phyloP scores from a whole-genome alignment of 2,329 filamentous ascomycete species.

The Cryphonectria nitschkei region DNA sequence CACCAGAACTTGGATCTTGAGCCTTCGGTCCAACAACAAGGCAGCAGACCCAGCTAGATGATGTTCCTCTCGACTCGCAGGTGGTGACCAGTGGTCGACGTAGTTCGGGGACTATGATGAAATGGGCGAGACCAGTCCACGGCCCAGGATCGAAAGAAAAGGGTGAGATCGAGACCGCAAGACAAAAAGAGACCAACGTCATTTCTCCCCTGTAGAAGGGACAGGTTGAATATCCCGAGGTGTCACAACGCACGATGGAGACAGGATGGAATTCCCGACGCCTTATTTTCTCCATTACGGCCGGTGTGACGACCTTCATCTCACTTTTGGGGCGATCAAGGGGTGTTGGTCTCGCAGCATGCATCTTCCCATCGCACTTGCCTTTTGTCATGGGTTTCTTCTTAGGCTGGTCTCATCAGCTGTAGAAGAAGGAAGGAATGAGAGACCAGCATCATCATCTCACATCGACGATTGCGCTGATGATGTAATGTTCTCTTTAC shows the following conservation, averaged over 20 bases:
- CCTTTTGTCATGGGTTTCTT: background rate
- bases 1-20: background rate
- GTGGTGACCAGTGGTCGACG: background rate
- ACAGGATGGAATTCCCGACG: background rate
- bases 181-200: constrained; percentile 6
- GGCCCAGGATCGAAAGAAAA: background rate
- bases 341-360: background rate
- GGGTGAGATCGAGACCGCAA: background rate
- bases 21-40: background rate
- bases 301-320: background rate
- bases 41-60: background rate
- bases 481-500: constrained; percentile 2
- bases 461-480: background rate
- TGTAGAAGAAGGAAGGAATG: background rate
- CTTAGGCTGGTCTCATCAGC: background rate
- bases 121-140: constrained; percentile 5
- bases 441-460: background rate
- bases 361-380: too few relatives aligned
- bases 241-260: background rate
- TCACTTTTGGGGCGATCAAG: background rate
- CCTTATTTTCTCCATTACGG: background rate
- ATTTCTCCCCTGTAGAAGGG: background rate
- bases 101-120: constrained; percentile 16
- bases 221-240: background rate
- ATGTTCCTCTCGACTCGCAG: background rate